phyloP scores from a whole-genome alignment of 768 basidiomycete genomes.

The Hypholoma fasciculare region DNA sequence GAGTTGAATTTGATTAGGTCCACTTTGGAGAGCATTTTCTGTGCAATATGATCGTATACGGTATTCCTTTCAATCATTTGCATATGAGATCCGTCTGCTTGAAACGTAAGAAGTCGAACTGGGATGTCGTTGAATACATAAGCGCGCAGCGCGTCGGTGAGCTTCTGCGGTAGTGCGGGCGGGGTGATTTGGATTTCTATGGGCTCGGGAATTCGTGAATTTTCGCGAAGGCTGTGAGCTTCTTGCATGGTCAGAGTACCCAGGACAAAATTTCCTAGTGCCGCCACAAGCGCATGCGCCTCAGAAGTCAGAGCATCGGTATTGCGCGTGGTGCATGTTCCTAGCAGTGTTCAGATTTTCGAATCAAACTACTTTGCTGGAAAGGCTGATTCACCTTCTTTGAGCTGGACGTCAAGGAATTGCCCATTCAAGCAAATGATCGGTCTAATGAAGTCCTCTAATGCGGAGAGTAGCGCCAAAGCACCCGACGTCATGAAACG shows the following conservation, averaged over 20 bases:
- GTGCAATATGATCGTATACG: neutral
- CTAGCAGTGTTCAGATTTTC: neutral
- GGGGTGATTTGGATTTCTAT: neutral
- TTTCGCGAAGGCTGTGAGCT: neutral
- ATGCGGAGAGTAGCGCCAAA: neutral
- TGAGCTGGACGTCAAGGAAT: no score
- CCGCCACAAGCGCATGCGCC: neutral
- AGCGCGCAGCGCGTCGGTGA: neutral
- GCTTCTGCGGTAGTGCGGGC: neutral
- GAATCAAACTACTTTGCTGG: neutral
- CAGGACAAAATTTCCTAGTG: neutral
- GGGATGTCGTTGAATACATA: slow-evolving; percentile 4
- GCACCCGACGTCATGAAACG: neutral
- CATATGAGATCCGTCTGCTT: neutral
- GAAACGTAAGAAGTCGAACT: neutral
- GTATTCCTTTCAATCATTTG: neutral
- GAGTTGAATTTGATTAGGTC: neutral
- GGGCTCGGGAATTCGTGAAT: neutral
- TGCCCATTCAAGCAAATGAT: neutral
- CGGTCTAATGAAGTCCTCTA: neutral
- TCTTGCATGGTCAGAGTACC: neutral
- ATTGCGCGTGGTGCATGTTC: neutral
- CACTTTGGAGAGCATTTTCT: neutral
- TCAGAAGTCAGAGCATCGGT: neutral
- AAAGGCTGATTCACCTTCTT: neutral